Base-by-base conservation (phyloP, 257 asterid genomes). In the Solanum chiquidenum region DNA sequence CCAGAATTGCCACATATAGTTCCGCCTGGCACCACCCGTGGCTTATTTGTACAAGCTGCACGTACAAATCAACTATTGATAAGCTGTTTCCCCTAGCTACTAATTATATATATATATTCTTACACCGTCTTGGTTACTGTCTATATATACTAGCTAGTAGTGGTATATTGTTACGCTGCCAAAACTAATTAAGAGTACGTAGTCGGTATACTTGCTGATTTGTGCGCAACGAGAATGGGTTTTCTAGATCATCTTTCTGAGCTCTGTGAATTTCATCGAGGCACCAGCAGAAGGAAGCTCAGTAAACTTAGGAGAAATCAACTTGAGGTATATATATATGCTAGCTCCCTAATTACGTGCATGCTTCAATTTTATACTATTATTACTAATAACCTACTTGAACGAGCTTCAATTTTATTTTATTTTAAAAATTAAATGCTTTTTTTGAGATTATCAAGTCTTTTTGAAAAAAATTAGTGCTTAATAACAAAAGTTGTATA, bases 251-350 rank as follows among this genome's bases (percentile, higher is more conserved):
- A 74, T 58, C 42, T 91, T 7, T 88, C 89, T 16, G 83, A 83
- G 52, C 77, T 55, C 40, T 66, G 33, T 58, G 89, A 90, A 34
- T 90, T 89, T 42, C 87, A 71, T 55, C 84, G 88, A 12, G 20
- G 71, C 69, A 87, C 85, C n/a, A 44, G 84, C 84, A 64, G 85
- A 12, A 87, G 82, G 72, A 91, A 87, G 91, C 90, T 91, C 90
- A 90, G 86, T 16, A 90, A 90, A 52, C 9, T 91, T 5, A 83
- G 64, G 40, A 90, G 33, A 87, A 86, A 75, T 21, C 92, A 90
- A 31, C 91, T 91, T 35, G 92, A 71, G 92, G 93, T 90, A 60
- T 58, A 5, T 27, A 64, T 90, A 58, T 55, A 4, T 23, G 20
- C 20, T 29, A 29, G 72, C 72, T 64, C 72, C 71, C 16, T 64